Conservation (phyloP, 768 basidiomycete species). For the Coprinopsis strossmayeri region DNA sequence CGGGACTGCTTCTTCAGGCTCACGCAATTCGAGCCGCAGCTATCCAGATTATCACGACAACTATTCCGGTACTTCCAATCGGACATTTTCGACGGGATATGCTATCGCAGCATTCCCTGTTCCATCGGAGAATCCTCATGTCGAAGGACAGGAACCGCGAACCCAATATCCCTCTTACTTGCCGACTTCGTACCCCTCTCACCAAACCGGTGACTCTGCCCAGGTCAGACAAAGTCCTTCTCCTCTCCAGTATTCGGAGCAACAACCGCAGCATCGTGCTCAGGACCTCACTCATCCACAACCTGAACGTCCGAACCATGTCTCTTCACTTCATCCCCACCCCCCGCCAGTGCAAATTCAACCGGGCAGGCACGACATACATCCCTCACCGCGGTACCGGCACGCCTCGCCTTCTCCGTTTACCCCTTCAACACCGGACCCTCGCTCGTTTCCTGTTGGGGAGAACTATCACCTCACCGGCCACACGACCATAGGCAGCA, state of each 20-base stretch:
- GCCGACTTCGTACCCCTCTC: no score
- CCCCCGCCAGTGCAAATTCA: no score
- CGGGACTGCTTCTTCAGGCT: no score
- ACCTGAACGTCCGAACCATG: constrained; percentile 23
- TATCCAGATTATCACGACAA: no score
- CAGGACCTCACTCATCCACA: constrained; percentile 24
- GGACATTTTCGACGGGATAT: constrained; percentile 13
- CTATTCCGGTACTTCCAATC: no score
- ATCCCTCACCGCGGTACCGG: no score
- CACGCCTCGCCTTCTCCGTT: no score
- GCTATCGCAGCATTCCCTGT: constrained; percentile 14
- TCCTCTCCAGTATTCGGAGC: constrained; percentile 32
- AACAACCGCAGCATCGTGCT: constrained; percentile 26
- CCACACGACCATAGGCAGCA: constrained; percentile 33
- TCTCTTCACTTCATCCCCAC: no score
- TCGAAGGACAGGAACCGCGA: constrained; percentile 14
- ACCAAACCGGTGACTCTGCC: neutral
- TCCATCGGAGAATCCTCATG: neutral
- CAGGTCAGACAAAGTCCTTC: constrained; percentile 34
- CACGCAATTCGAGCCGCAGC: no score
- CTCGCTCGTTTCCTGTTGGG: constrained; percentile 41
- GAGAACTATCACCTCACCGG: constrained; percentile 42
- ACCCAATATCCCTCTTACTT: no score
- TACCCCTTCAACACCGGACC: neutral
- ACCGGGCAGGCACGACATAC: no score